Evolutionary conservation across 371 early-diverging fungal species (phyloP), one percentile per base, ranked within the genome.

Genomic region (Circinella minor): DNA sequence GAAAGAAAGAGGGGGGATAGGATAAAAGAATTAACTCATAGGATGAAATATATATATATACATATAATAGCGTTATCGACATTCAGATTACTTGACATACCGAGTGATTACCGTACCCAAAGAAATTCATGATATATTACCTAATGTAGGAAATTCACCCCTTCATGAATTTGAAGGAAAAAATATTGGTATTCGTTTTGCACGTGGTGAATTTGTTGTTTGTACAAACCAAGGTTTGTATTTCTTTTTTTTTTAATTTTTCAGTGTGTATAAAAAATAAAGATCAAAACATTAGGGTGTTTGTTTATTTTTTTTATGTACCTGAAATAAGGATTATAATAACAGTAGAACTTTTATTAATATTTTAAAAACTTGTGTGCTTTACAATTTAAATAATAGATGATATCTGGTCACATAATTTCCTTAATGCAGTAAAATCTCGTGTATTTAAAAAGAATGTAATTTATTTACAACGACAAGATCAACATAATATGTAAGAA

Each of bases 161-260:
- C 62, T 80, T 61, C 83, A 80, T 66, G 83, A 82, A 73, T 82
- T 82, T 47, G 83, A 82, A 63, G 83, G 83, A n/a, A 82, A 80
- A 70, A 82, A 82, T 57, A 77, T 80, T 18, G 83, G 83, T 51
- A 80, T 82, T 60, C 77, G 83, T 3, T 82, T 80, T 68, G 83
- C 83, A 55, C 75, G 83, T 27, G 83, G 83, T 49, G 81, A 82
- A 73, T 82, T 65, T 20, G 49, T 82, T 57, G 75, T 82, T 18
- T 80, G 81, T 34, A 82, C 83, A 54, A 82, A 82, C 37, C 83
- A 82, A 79, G 83, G 83, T 80, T 72, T 17, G 65, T 65, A 6
- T 15, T 4, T 0, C 27, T 63, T 13, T 51, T 51, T 13, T n/a
- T 51, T 9, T 49, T 49, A n/a, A 9, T 15, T 8, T 4, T 15